Percentiles rank a stretch among this genome's conserved stretches.
Conservation (phyloP, 2,329 filamentous ascomycete genomes). For the Zasmidium angulare region DNA sequence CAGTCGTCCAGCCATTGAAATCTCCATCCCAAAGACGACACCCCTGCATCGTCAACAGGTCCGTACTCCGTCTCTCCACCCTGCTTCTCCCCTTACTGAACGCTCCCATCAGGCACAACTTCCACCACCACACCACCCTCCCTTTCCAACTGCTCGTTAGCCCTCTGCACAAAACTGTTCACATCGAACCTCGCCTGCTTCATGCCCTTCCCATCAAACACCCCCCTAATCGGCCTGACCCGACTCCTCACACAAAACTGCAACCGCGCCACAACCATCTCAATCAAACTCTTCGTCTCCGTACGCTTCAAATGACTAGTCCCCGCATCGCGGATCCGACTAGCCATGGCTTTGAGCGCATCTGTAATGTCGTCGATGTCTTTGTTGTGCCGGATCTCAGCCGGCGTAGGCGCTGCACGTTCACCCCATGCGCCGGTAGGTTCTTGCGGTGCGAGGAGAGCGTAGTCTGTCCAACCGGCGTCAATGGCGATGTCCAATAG, state of each 20-base stretch:
- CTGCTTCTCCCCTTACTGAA: no score
- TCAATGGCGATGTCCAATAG: constrained; percentile 77
- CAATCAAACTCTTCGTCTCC: constrained; percentile 73
- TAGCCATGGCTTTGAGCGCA: constrained; percentile 51
- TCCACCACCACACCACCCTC: no score
- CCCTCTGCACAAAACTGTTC: neutral
- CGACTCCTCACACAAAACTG: constrained; percentile 68
- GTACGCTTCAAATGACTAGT: constrained; percentile 70
- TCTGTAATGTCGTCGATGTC: constrained; percentile 67
- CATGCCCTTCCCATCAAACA: constrained; percentile 20
- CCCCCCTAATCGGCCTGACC: constrained; percentile 31
- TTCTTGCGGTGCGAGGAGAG: constrained; percentile 4
- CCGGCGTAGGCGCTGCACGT: constrained; percentile 21
- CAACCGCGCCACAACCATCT: constrained; percentile 73
- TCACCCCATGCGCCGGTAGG: constrained; percentile 15
- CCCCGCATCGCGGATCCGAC: constrained; percentile 49
- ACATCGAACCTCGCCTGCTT: neutral
- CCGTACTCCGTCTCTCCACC: no score
- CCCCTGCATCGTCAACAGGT: no score
- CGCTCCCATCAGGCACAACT: no score
- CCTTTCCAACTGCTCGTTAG: neutral
- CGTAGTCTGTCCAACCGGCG: constrained; percentile 50
- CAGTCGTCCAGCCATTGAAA: no score
- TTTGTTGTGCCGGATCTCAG: constrained; percentile 62
- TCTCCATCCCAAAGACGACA: no score